Percentiles rank a stretch among this genome's conserved stretches.
Evolutionary conservation across 2,329 filamentous ascomycete species (phyloP).

Genomic region (Xylaria sp.): DNA sequence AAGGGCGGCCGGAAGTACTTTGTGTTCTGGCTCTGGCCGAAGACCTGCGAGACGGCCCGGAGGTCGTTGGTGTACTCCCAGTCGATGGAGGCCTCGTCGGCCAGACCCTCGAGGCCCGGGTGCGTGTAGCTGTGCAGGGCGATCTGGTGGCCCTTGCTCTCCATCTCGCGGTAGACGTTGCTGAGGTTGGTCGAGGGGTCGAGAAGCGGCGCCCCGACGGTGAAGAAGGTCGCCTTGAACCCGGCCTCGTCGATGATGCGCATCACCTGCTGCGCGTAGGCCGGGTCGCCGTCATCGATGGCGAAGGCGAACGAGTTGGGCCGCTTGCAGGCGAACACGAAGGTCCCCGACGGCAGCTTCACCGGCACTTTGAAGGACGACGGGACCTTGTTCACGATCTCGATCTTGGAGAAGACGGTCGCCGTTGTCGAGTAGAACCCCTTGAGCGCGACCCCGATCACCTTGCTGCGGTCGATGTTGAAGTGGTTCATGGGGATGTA

Average conservation of each 20-base stretch:
- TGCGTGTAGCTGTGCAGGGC: conserved; percentile 75
- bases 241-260: conserved; percentile 67
- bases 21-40: conserved; percentile 47
- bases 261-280: conserved; percentile 68
- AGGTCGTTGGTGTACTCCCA: conserved; percentile 70
- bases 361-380: conserved; percentile 60
- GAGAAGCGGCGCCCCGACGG: conserved; percentile 70
- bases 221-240: conserved; percentile 77
- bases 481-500: conserved; percentile 76
- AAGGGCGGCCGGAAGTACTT: conserved; percentile 76
- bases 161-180: conserved; percentile 71
- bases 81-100: conserved; percentile 63
- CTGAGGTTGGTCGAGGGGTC: conserved; percentile 69
- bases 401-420: conserved; percentile 64
- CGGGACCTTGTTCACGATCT: conserved; percentile 68
- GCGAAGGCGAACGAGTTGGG: conserved; percentile 78
- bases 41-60: conserved; percentile 55
- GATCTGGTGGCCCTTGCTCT: conserved; percentile 71
- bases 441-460: conserved; percentile 69
- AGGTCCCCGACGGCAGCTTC: conserved; percentile 69
- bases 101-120: conserved; percentile 70
- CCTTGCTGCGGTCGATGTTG: conserved; percentile 65
- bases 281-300: conserved; percentile 74
- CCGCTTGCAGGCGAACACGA: conserved; percentile 71
- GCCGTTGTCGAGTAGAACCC: conserved; percentile 68